Evolutionary conservation across 148 eudicot genomes (phyloP), one percentile per base, ranked within the genome.

Genomic region (Euryodendron excelsum): DNA sequence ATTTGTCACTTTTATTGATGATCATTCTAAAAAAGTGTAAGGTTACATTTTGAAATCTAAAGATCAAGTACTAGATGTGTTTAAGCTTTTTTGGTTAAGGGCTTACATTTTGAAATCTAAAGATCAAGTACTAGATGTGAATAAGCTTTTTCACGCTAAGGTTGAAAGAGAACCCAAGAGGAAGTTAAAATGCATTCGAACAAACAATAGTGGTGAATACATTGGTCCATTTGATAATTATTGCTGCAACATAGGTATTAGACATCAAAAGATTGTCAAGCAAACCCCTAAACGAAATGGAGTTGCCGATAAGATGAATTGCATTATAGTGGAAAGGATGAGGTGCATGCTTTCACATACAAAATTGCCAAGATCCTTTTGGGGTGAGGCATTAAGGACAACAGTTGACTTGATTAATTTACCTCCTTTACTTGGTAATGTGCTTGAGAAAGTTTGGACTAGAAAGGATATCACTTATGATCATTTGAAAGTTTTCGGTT

Each of bases 1-100:
- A 5, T 69, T 69, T 69, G 73, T 69, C 5, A 47, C 31, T 21
- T 69, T 69, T 9, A 69, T 69, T 69, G 55, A 69, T 69, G 55
- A 69, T 47, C 18, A 69, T 41, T 69, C 30, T 1, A 69, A 12
- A 44, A 69, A 41, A 69, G 25, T 47, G 0, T 41, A n/a, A n/a
- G n/a, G n/a, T n/a, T n/a, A n/a, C n/a, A n/a, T n/a, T n/a, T n/a
- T n/a, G n/a, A n/a, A n/a, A n/a, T n/a, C n/a, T n/a, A n/a, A n/a
- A n/a, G n/a, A n/a, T n/a, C n/a, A n/a, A n/a, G n/a, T n/a, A n/a
- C n/a, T n/a, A n/a, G n/a, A n/a, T n/a, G n/a, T n/a, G n/a, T n/a
- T n/a, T n/a, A n/a, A n/a, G n/a, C n/a, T n/a, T n/a, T n/a, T n/a
- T n/a, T n/a, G n/a, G n/a, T n/a, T n/a, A n/a, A n/a, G 73, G 73